Conservation (phyloP, 805 yeast species). For the Candida suzukii region DNA sequence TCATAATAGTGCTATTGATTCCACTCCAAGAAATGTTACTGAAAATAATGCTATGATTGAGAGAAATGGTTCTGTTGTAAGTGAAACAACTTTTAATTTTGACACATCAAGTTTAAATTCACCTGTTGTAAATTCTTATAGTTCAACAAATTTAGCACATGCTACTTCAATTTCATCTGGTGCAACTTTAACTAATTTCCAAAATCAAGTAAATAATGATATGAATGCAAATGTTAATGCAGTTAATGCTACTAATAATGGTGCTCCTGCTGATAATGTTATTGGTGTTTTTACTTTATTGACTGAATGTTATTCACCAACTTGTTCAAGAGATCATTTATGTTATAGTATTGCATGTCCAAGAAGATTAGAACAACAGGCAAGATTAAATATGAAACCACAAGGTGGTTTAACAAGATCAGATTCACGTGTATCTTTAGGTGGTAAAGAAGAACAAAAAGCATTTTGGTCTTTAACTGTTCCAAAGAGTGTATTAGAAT, state of each 20-base stretch:
- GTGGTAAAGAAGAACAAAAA: conserved; percentile 72
- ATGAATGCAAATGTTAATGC: not conserved
- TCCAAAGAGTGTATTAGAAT: conserved; percentile 67
- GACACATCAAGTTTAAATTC: conserved; percentile 13
- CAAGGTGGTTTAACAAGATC: conserved; percentile 79
- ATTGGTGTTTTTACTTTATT: conserved; percentile 90
- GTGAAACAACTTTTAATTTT: conserved; percentile 14
- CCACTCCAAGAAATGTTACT: not conserved
- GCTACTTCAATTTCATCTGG: not conserved
- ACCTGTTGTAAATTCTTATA: conserved; percentile 4
- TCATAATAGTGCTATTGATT: too few species aligned
- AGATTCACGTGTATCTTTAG: conserved; percentile 59
- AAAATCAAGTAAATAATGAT: not conserved
- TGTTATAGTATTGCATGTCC: conserved; percentile 98
- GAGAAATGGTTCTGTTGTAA: conserved; percentile 21
- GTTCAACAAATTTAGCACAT: not conserved
- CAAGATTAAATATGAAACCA: conserved; percentile 80
- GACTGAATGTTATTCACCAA: conserved; percentile 95
- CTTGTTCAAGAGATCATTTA: conserved; percentile 80
- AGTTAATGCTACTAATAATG: not conserved
- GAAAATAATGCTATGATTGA: conserved; percentile 6
- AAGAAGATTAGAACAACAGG: conserved; percentile 90
- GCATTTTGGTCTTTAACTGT: conserved; percentile 94
- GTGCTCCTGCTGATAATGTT: conserved; percentile 26
- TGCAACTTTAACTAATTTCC: not conserved